Evolutionary conservation across 805 yeast species (phyloP).

Genomic region (Teunomyces funiuensis): DNA sequence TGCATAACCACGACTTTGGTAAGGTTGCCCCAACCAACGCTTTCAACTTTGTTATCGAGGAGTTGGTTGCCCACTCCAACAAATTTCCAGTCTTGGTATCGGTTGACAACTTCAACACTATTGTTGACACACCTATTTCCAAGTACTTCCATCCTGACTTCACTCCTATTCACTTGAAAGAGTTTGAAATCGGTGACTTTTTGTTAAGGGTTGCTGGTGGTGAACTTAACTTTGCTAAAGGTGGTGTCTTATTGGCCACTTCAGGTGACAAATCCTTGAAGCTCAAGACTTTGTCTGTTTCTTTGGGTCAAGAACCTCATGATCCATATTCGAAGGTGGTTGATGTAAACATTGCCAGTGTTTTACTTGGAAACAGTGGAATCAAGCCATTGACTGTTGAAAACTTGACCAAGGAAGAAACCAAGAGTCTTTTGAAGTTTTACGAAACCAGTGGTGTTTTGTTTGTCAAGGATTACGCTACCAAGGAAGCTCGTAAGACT

Average conservation of each 20-base stretch:
- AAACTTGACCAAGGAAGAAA: constrained; percentile 31
- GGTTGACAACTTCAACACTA: constrained; percentile 71
- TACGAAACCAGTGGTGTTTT: constrained; percentile 34
- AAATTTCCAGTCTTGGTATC: constrained; percentile 61
- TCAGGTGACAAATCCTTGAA: constrained; percentile 53
- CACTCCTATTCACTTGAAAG: constrained; percentile 54
- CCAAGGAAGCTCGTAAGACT: constrained; percentile 21
- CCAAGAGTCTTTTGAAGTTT: constrained; percentile 30
- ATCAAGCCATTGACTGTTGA: constrained; percentile 25
- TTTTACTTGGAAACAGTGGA: constrained; percentile 40
- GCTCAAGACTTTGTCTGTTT: constrained; percentile 53
- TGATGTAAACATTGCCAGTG: constrained; percentile 55
- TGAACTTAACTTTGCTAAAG: constrained; percentile 48
- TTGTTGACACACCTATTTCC: constrained; percentile 55
- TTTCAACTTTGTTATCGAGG: constrained; percentile 54
- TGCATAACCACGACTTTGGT: constrained; percentile 38
- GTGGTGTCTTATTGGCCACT: constrained; percentile 66
- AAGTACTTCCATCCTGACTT: constrained; percentile 59
- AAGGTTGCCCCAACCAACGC: constrained; percentile 41
- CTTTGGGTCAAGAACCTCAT: constrained; percentile 50
- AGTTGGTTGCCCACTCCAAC: constrained; percentile 49
- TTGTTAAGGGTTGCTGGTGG: constrained; percentile 59
- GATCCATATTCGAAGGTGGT: constrained; percentile 59
- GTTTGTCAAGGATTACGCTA: constrained; percentile 32
- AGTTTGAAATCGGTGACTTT: constrained; percentile 63